Evolutionary conservation across 2,329 filamentous ascomycete genomes (phyloP).

Genomic region (Xylariales sp.): DNA sequence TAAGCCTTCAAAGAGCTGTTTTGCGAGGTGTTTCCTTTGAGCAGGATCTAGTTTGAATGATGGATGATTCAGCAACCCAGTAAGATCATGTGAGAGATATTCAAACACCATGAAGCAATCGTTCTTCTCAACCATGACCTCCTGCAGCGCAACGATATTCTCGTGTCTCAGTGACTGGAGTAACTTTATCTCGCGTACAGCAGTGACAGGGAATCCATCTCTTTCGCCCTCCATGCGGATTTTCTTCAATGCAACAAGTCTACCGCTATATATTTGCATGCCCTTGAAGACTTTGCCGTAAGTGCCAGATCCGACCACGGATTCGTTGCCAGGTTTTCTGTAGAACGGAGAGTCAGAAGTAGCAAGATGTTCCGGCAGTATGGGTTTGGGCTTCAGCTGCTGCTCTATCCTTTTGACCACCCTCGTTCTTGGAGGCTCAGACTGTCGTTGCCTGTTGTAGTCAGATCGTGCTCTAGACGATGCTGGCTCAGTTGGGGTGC

Average conservation of each 20-base stretch:
- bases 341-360: slow-evolving; percentile 87
- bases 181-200: slow-evolving; percentile 85
- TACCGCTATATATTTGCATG: slow-evolving; percentile 85
- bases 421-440: slow-evolving; percentile 36
- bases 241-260: slow-evolving; percentile 79
- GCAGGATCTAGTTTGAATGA: slow-evolving; percentile 78
- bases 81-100: slow-evolving; percentile 93
- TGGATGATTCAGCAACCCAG: slow-evolving; percentile 90
- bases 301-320: slow-evolving; percentile 89
- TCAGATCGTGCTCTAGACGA: slow-evolving; percentile 26
- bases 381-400: slow-evolving; percentile 66
- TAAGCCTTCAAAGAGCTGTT: slow-evolving; percentile 88
- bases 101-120: slow-evolving; percentile 99
- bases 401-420: slow-evolving; percentile 65
- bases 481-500: slow-evolving; percentile 21
- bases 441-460: slow-evolving; percentile 19
- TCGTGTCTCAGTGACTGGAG: slow-evolving; percentile 79
- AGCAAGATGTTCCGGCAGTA: slow-evolving; percentile 65
- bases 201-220: slow-evolving; percentile 87
- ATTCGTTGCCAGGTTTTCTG: slow-evolving; percentile 94
- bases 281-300: slow-evolving; percentile 96
- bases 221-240: slow-evolving; percentile 92
- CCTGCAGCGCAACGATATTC: slow-evolving; percentile 78
- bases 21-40: slow-evolving; percentile 89
- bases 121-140: slow-evolving; percentile 97